These are phyloP conservation scores for Closterium sp. DNA, from an alignment of 139 green algal genomes.

Conservation along the genomic window DNA sequence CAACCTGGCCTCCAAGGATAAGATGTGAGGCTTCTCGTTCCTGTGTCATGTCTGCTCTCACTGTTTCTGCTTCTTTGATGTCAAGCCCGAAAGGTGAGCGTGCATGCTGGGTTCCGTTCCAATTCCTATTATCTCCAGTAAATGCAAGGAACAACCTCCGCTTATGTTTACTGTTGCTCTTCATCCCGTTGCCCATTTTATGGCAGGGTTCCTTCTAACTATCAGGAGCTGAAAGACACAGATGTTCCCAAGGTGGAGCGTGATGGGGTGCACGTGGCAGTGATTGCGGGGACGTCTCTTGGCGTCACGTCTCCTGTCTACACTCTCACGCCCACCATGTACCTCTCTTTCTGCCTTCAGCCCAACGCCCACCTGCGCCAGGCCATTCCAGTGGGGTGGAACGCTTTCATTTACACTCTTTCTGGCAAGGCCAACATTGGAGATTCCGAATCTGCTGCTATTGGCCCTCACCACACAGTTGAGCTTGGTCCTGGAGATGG, in stretches of 20 bases:
- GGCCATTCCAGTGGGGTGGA: conserved; percentile 40
- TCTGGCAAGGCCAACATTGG: conserved; percentile 28
- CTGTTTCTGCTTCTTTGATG: neutral
- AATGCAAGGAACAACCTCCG: neutral
- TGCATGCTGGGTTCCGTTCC: neutral
- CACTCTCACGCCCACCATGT: conserved; percentile 52
- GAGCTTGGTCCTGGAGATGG: conserved; percentile 36
- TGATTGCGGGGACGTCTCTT: conserved; percentile 50
- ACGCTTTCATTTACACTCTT: conserved; percentile 45
- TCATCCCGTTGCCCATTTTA: neutral
- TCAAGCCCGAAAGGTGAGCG: neutral
- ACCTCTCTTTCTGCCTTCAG: conserved; percentile 50
- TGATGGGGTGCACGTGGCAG: conserved; percentile 42
- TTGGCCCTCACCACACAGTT: conserved; percentile 40
- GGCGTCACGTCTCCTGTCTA: conserved; percentile 45
- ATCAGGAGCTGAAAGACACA: conserved; percentile 51
- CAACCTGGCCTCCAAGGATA: conserved; percentile 56
- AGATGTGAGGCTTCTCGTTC: conserved; percentile 44
- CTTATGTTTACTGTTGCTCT: neutral
- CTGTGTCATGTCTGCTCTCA: neutral
- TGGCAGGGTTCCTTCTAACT: conserved; percentile 9
- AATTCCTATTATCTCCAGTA: neutral
- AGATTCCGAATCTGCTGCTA: neutral
- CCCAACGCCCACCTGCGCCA: conserved; percentile 29
- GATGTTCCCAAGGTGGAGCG: conserved; percentile 50